Evolutionary conservation across 257 asterid genomes (phyloP), one percentile per base, ranked within the genome.

Genomic region (Ocimum tenuiflorum): DNA sequence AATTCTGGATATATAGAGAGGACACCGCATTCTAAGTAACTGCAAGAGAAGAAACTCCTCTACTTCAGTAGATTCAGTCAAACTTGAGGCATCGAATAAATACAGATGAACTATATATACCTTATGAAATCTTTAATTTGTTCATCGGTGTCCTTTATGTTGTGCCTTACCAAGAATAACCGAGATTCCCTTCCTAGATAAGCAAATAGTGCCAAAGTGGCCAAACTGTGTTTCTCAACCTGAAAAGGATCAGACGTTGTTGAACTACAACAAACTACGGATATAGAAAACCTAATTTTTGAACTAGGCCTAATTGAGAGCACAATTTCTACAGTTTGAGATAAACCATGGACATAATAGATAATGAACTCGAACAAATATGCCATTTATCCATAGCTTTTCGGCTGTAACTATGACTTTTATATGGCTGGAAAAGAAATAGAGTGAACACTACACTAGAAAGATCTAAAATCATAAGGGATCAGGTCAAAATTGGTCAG

Each of bases 151-250:
- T 86, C 96, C 72, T 80, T 78, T 56, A 89, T 71, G 33, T 81
- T 76, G 75, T 83, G 79, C 73, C 83, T 74, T 23, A 80, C 76
- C 70, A 89, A 81, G 78, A 81, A 86, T 55, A 83, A 67, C 53
- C 96, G 81, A 22, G 96, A 79, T 75, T 85, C 91, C 80, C 91
- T 82, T 77, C 96, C 96, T 46, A 89, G 78, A 74, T 85, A 85
- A 35, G 88, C 85, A 74, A 89, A 89, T 58, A 89, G 83, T 12
- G 89, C 95, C 29, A 87, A 59, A 15, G 85, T 83, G 56, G 88
- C 85, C 83, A 89, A 80, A 81, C 75, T 80, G 62, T 70, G 70
- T 55, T 74, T 88, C 60, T 84, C 78, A 71, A 84, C 77, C 94
- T 83, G 83, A 55, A 63, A 36, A 27, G 31, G 60, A 17, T 57